Evolutionary conservation across 2,329 filamentous ascomycete genomes (phyloP), one percentile per base, ranked within the genome.

Genomic region (Ophiobolus disseminans): DNA sequence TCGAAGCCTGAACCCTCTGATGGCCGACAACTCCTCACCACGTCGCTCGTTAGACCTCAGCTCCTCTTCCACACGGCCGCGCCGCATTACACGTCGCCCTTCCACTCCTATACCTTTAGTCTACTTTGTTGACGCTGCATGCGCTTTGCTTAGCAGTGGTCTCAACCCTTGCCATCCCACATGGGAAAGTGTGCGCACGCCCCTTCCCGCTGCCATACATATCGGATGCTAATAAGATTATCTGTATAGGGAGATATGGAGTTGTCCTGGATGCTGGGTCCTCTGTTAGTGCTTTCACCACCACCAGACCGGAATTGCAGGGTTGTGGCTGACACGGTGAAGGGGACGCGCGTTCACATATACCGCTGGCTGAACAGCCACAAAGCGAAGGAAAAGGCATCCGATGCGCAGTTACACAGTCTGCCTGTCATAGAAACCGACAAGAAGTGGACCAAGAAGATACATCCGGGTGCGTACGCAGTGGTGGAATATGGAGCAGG

Each of bases 211-310:
- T 40, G 41, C 48, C 16, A 40, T 36, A 19, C 36, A 23, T 30
- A 13, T 28, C 30, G 20, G 20, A 42, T 43, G 50, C 70, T 73
- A 54, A 70, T 61, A 36, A 48, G 34, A 38, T n/a, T 45, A 32
- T 40, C 55, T 48, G 37, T 53, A 34, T 52, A 83, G 81, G 81
- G 80, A 78, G 80, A 78, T 97, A 95, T 81, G 94, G 92, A 71
- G 90, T 97, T 65, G 92, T 99, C 70, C 84, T 99, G 68, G 94
- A 99, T 82, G 94, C 94, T 72, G 94, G 94, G 63, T 97, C 94
- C 74, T 97, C 94, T 66, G 82, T 84, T 75, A 58, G 78, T 73
- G n/a, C 26, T 20, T 23, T 6, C 34, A 5, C 23, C 30, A 22
- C 25, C 11, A 11, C 28, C 14, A 6, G n/a, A 34, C 19, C 17